Percentiles rank a stretch among this genome's conserved stretches.
These are phyloP conservation scores for Acanthamoeba lenticulata DNA, from an alignment of 208 protist genomes.

Conservation along the genomic window DNA sequence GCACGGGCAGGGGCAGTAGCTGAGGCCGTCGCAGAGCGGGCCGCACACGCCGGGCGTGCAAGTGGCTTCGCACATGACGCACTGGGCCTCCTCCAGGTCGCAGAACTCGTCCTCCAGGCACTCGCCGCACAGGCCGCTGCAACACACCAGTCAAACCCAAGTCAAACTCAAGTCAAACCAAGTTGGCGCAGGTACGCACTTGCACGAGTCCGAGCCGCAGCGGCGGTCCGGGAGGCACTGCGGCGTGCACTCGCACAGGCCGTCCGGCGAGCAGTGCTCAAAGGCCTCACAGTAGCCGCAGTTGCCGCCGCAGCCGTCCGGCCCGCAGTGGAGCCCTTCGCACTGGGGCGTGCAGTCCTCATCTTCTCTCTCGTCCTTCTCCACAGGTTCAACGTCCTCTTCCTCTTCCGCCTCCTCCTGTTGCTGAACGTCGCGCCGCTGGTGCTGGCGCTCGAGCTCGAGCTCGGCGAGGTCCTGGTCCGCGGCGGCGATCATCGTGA, in stretches of 20 bases:
- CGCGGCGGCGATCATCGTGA: too few species aligned
- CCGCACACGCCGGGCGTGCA: constrained; percentile 4
- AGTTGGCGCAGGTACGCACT: background rate
- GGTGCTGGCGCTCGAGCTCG: too few species aligned
- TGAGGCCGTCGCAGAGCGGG: background rate
- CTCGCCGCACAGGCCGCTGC: constrained; percentile 40
- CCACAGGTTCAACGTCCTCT: too few species aligned
- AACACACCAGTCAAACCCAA: background rate
- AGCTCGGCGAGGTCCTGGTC: too few species aligned
- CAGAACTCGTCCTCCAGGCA: constrained; percentile 57
- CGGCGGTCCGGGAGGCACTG: constrained; percentile 50
- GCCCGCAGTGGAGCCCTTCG: constrained; percentile 23
- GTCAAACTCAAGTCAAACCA: background rate
- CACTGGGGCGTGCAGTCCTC: background rate
- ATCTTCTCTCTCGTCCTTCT: background rate
- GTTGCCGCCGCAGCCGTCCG: constrained; percentile 37
- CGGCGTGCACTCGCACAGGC: constrained; percentile 51
- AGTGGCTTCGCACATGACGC: constrained; percentile 26
- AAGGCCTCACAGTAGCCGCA: constrained; percentile 54
- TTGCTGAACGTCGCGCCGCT: too few species aligned
- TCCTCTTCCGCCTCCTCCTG: too few species aligned
- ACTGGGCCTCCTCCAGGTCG: background rate
- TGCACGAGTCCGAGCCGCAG: constrained; percentile 46
- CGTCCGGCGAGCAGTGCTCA: constrained; percentile 61
- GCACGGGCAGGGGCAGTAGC: constrained; percentile 12